Conservation (phyloP, 2,329 filamentous ascomycete species). For the Paracamarosporium sp. region DNA sequence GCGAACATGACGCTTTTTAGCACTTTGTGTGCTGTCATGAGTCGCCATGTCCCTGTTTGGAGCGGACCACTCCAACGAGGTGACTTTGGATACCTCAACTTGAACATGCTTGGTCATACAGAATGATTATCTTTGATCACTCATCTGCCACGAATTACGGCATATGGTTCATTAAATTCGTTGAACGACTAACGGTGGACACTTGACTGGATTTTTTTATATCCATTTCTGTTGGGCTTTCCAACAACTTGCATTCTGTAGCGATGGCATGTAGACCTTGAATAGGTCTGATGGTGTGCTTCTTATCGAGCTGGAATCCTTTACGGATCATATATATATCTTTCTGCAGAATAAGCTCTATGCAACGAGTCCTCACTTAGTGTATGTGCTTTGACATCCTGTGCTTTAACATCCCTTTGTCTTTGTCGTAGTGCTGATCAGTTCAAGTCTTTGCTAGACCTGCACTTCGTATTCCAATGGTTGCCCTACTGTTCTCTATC, state of each 20-base stretch:
- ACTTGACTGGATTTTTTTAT: background rate
- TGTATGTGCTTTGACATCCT: too few species aligned
- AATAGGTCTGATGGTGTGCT: background rate
- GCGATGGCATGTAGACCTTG: background rate
- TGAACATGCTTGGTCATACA: background rate
- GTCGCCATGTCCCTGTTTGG: background rate
- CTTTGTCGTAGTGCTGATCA: background rate
- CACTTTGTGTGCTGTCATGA: too few species aligned
- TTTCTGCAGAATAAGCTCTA: background rate
- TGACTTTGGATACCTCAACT: background rate
- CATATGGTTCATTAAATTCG: too few species aligned
- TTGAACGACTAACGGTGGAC: background rate
- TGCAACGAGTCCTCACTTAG: background rate
- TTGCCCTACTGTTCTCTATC: too few species aligned
- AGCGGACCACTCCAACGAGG: background rate
- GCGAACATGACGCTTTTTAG: too few species aligned
- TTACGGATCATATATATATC: too few species aligned
- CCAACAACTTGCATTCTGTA: background rate
- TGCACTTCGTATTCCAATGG: too few species aligned
- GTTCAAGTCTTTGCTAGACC: background rate
- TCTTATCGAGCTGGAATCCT: background rate
- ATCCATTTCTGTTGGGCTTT: background rate
- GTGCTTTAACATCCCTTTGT: too few species aligned
- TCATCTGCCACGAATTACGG: too few species aligned
- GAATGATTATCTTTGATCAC: too few species aligned